Base-by-base conservation (phyloP, 345 rosid genomes). In the Pseudoturritis turrita region DNA sequence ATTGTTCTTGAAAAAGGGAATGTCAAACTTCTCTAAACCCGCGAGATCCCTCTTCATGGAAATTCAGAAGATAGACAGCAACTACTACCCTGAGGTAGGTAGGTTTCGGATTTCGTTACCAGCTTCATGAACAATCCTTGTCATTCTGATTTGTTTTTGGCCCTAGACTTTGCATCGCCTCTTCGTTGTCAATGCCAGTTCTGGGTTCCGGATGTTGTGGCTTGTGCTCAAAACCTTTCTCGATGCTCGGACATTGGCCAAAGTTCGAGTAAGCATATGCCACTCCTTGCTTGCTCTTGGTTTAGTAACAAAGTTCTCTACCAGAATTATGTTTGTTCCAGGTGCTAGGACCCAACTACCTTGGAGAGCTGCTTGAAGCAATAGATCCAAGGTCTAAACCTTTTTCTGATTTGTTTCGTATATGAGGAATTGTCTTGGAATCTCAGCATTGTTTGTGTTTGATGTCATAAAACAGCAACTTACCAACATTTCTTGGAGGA, bases 401-500 rank as follows among this genome's bases (percentile, higher is more conserved):
- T 50, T 41, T 72, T 13, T 33, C 10, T 7, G 13, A 10, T 68
- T 3, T 29, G 10, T 57, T 46, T 45, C 18, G 2, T 56, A 13
- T 56, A 29, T 14, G 51, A 54, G 19, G 44, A 49, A 2, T 25
- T 49, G 12, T n/a, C 11, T 70, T 39, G 28, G 67, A 49, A 57
- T 29, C 50, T 70, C 67, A 47, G 11, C 59, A 37, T 35, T 57
- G 19, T 49, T 45, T 62, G 19, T 33, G 41, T 44, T 49, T 73
- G 22, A 54, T 54, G 17, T 53, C 59, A 18, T 7, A 40, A 74
- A 68, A 49, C 93, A 93, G 98, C 76, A 93, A 93, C 81, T 82
- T 93, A 85, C 98, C 98, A 14, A 86, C 88, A 74, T 90, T 93
- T 81, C 83, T 93, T 77, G 98, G 97, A 49, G 98, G 98, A 64